Conservation (phyloP, 177 flowering plant genomes). For the Tripterygium wilfordii region DNA sequence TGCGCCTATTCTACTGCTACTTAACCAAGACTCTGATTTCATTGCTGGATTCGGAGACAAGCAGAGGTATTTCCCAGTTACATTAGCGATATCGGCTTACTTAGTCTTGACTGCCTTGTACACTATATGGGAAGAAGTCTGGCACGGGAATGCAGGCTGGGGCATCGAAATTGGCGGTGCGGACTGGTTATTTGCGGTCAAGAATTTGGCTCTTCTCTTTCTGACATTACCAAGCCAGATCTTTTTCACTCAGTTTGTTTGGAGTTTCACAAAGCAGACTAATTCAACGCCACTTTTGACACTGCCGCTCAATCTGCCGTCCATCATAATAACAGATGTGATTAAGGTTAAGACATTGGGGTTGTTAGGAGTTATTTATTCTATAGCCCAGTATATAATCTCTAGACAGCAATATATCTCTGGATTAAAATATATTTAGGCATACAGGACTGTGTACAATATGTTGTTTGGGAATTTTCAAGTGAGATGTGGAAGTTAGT, state of each 20-base stretch:
- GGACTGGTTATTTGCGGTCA: constrained; percentile 90
- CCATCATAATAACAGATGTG: constrained; percentile 75
- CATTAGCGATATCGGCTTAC: constrained; percentile 65
- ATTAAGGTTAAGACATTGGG: constrained; percentile 79
- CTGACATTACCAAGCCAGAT: constrained; percentile 95
- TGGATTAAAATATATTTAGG: constrained; percentile 89
- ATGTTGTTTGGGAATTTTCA: constrained; percentile 32
- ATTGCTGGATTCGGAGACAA: constrained; percentile 97
- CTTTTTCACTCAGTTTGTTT: constrained; percentile 84
- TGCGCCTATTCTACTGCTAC: constrained; percentile 85
- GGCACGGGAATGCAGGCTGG: constrained; percentile 95
- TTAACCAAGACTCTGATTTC: constrained; percentile 96
- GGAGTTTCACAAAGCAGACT: constrained; percentile 76
- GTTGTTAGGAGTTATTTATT: constrained; percentile 79
- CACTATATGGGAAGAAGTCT: constrained; percentile 87
- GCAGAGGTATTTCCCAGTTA: constrained; percentile 92
- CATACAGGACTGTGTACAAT: constrained; percentile 32
- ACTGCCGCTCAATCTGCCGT: constrained; percentile 83
- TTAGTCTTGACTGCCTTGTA: constrained; percentile 67
- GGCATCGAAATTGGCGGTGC: constrained; percentile 87
- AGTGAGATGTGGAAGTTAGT: constrained; percentile 27
- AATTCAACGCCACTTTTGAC: constrained; percentile 61
- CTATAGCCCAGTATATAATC: constrained; percentile 79
- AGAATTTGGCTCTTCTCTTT: constrained; percentile 80
- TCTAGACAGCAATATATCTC: constrained; percentile 88